These are phyloP conservation scores for Balakata baccata DNA, from an alignment of 345 rosid species.

Conservation along the genomic window DNA sequence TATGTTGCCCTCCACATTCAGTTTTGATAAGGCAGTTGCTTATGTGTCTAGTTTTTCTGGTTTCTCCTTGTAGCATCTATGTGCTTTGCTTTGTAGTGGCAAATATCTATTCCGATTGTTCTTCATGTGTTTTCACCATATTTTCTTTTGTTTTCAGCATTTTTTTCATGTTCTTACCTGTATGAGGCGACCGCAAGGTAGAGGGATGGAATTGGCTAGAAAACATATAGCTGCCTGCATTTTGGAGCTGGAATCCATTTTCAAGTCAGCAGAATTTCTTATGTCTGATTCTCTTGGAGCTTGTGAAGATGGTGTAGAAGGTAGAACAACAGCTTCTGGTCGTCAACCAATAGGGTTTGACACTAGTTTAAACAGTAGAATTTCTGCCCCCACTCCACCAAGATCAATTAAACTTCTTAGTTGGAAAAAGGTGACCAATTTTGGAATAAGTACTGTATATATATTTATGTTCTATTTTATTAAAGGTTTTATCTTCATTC, in stretches of 20 bases:
- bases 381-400: slow-evolving; percentile 93
- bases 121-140: slow-evolving; percentile 19
- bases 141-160: slow-evolving; percentile 57
- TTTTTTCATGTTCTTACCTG: slow-evolving; percentile 76
- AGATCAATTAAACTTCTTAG: slow-evolving; percentile 84
- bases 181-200: slow-evolving; percentile 94
- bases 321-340: slow-evolving; percentile 86
- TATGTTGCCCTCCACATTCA: slow-evolving; percentile 3
- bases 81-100: slow-evolving; percentile 10
- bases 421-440: slow-evolving; percentile 66
- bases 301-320: slow-evolving; percentile 44
- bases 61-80: slow-evolving; percentile 4
- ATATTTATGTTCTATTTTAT: slow-evolving; percentile 8
- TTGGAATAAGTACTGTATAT: slow-evolving; percentile 6
- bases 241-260: slow-evolving; percentile 69
- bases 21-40: neutral
- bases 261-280: slow-evolving; percentile 50
- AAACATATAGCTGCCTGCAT: slow-evolving; percentile 79
- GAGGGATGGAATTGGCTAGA: slow-evolving; percentile 87
- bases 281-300: slow-evolving; percentile 32
- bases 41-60: neutral
- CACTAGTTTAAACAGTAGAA: slow-evolving; percentile 73
- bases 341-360: slow-evolving; percentile 81
- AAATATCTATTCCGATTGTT: neutral
- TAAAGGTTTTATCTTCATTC: slow-evolving; percentile 23